Evolutionary conservation across 371 early-diverging fungal species (phyloP).

Genomic region (Synchytrium microbalum): DNA sequence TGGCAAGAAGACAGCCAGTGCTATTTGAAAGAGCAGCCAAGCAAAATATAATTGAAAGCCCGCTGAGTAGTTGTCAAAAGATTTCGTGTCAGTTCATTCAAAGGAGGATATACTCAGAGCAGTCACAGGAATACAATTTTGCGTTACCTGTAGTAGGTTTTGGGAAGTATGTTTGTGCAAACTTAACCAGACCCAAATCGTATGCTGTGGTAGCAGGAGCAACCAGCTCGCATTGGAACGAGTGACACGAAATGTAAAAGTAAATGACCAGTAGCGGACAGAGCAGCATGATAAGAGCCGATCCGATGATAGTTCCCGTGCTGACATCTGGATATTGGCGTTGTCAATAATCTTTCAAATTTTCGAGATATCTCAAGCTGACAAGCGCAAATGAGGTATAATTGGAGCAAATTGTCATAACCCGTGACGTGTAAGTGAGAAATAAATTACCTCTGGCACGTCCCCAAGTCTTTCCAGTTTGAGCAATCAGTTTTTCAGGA

Average conservation of each 20-base stretch:
- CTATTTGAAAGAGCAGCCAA: conserved; percentile 66
- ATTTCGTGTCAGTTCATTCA: too few relatives aligned
- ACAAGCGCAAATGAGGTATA: neutral
- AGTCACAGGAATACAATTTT: too few relatives aligned
- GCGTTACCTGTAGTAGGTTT: conserved; percentile 31
- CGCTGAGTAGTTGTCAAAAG: conserved; percentile 12
- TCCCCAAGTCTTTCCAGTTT: conserved; percentile 52
- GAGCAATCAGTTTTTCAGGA: conserved; percentile 16
- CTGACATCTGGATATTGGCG: conserved; percentile 37
- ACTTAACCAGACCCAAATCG: conserved; percentile 10
- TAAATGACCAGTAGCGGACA: conserved; percentile 59
- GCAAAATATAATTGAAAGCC: conserved; percentile 47
- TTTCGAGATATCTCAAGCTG: neutral
- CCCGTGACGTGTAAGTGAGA: conserved; percentile 2
- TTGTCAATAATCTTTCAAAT: neutral
- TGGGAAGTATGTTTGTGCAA: conserved; percentile 24
- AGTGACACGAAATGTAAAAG: conserved; percentile 56
- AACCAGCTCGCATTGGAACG: conserved; percentile 54
- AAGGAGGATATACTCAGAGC: too few relatives aligned
- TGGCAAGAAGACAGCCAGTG: conserved; percentile 57
- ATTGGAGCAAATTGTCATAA: neutral
- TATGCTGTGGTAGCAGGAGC: conserved; percentile 35
- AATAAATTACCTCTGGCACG: conserved; percentile 38
- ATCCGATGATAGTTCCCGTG: conserved; percentile 38
- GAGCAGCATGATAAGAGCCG: conserved; percentile 41